A percentile compares a stretch with the other conserved stretches of the same genome.
Conservation (phyloP, 768 basidiomycete genomes). For the Mycena venus region DNA sequence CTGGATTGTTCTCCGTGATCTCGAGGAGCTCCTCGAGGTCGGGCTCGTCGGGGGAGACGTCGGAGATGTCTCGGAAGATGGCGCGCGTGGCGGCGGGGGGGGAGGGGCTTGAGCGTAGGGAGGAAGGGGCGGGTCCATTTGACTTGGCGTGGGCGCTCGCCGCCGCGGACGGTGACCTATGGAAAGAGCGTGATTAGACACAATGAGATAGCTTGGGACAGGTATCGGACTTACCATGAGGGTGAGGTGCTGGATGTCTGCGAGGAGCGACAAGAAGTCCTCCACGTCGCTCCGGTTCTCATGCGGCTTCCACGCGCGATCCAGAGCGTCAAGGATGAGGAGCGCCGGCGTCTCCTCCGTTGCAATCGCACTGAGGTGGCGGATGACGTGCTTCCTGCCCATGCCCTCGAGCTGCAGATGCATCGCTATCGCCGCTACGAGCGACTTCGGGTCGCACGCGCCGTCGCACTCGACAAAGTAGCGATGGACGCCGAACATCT, state of each 20-base stretch:
- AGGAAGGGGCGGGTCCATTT: conserved; percentile 34
- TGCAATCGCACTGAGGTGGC: neutral
- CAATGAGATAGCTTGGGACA: no score
- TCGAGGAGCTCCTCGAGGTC: conserved; percentile 20
- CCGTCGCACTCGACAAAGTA: conserved; percentile 25
- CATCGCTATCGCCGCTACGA: neutral
- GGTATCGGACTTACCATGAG: conserved; percentile 16
- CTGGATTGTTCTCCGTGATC: conserved; percentile 10
- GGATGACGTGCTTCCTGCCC: conserved; percentile 13
- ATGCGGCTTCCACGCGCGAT: conserved; percentile 17
- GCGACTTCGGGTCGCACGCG: neutral
- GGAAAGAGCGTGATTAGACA: neutral
- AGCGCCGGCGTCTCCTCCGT: conserved; percentile 3
- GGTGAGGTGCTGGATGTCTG: conserved; percentile 23
- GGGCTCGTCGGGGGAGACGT: conserved; percentile 14
- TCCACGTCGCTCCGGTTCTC: conserved; percentile 17
- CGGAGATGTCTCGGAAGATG: conserved; percentile 35
- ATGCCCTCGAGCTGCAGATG: neutral
- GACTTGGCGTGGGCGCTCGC: conserved; percentile 27
- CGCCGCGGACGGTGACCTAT: conserved; percentile 26
- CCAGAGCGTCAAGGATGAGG: conserved; percentile 22
- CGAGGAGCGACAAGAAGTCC: conserved; percentile 23
- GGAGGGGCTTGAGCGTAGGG: conserved; percentile 18
- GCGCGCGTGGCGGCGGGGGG: conserved; percentile 2
- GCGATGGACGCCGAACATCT: neutral